phyloP scores from a whole-genome alignment of 1,139 yeast genomes.

The Nadsonia commutata region DNA sequence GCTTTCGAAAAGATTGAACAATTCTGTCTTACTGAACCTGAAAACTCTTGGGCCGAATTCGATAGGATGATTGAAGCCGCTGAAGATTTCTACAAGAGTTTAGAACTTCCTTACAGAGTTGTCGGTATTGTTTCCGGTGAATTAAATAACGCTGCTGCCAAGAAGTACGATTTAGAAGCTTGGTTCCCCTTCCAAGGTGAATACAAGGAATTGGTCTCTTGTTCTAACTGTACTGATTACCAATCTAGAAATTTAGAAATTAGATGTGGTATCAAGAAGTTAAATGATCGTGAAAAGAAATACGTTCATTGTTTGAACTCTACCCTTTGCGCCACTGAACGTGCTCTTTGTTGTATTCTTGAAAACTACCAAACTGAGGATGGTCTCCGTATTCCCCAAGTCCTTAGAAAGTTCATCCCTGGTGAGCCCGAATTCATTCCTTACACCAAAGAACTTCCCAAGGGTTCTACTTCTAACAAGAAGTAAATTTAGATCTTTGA shows the following conservation, averaged over 20 bases:
- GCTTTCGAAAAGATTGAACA: slow-evolving; percentile 98
- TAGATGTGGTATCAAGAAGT: slow-evolving; percentile 95
- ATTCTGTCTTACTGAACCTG: slow-evolving; percentile 91
- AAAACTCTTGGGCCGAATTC: slow-evolving; percentile 93
- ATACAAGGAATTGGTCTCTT: slow-evolving; percentile 93
- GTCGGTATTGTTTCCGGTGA: slow-evolving; percentile 98
- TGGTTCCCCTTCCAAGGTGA: slow-evolving; percentile 99
- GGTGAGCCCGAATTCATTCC: slow-evolving; percentile 98
- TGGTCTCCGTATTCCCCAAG: slow-evolving; percentile 88
- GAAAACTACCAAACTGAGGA: slow-evolving; percentile 97
- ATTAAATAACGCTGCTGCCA: slow-evolving; percentile 97
- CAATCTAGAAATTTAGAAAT: slow-evolving; percentile 97
- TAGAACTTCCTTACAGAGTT: slow-evolving; percentile 89
- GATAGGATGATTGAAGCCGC: slow-evolving; percentile 85
- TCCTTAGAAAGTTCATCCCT: slow-evolving; percentile 86
- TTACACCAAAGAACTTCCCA: slow-evolving; percentile 78
- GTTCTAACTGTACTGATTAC: slow-evolving; percentile 98
- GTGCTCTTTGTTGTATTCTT: slow-evolving; percentile 91
- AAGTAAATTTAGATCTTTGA: slow-evolving; percentile 28
- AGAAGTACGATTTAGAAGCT: slow-evolving; percentile 96
- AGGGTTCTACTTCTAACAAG: slow-evolving; percentile 79
- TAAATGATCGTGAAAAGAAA: slow-evolving; percentile 90
- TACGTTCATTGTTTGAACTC: slow-evolving; percentile 98
- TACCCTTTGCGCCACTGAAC: slow-evolving; percentile 93
- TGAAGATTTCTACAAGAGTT: slow-evolving; percentile 86